phyloP scores from a whole-genome alignment of 2,329 filamentous ascomycete species.

The Calonectria honghensis region DNA sequence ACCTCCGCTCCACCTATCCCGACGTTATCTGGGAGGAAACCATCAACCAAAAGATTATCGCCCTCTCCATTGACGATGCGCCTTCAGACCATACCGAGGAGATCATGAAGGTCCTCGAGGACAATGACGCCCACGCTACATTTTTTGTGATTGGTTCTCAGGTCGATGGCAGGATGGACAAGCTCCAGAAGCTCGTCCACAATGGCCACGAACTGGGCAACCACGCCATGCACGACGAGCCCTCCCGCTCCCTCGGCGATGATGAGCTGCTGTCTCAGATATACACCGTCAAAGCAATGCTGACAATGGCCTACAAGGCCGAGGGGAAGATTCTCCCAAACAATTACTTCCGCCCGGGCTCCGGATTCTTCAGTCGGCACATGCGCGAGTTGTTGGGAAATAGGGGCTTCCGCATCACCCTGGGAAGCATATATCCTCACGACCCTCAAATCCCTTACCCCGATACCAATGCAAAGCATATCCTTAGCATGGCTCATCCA shows the following conservation, averaged over 20 bases:
- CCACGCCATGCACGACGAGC: constrained; percentile 92
- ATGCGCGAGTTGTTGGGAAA: constrained; percentile 78
- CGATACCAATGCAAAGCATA: constrained; percentile 83
- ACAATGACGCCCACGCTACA: constrained; percentile 82
- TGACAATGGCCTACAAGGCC: constrained; percentile 74
- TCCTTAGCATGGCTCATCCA: constrained; percentile 85
- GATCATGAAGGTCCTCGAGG: constrained; percentile 81
- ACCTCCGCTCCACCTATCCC: constrained; percentile 83
- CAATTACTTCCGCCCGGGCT: constrained; percentile 88
- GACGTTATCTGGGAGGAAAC: constrained; percentile 85
- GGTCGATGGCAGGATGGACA: constrained; percentile 73
- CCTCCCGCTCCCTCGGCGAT: constrained; percentile 77
- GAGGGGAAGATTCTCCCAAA: constrained; percentile 67
- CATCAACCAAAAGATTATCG: constrained; percentile 79
- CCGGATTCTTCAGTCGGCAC: constrained; percentile 84
- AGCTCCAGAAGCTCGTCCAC: constrained; percentile 75
- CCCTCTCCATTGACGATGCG: constrained; percentile 91
- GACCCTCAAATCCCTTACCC: constrained; percentile 88
- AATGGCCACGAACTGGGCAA: constrained; percentile 85
- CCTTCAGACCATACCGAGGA: constrained; percentile 83
- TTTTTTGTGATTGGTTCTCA: constrained; percentile 93
- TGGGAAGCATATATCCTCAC: constrained; percentile 92
- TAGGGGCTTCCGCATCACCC: constrained; percentile 82
- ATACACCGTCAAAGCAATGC: constrained; percentile 75
- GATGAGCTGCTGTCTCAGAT: constrained; percentile 79